These are phyloP conservation scores for Fusarium heterosporum DNA, from an alignment of 2,329 filamentous ascomycete species.

Conservation along the genomic window DNA sequence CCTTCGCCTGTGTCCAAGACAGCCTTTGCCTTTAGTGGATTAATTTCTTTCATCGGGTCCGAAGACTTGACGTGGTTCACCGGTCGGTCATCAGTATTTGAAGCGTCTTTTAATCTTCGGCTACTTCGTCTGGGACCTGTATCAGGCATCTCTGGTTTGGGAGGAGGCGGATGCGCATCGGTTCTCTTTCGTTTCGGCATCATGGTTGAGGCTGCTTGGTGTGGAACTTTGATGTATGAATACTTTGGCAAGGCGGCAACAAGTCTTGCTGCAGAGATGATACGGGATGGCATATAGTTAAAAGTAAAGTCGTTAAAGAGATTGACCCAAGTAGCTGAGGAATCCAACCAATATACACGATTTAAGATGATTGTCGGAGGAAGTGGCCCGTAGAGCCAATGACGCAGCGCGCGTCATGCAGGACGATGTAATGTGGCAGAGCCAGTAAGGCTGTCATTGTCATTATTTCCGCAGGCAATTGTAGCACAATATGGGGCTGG, in stretches of 20 bases:
- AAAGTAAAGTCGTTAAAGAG: not conserved
- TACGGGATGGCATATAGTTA: constrained; percentile 12
- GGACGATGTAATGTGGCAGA: constrained; percentile 18
- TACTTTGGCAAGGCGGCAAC: constrained; percentile 5
- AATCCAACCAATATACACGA: constrained; percentile 2
- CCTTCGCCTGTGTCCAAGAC: constrained; percentile 37
- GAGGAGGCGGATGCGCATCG: constrained; percentile 38
- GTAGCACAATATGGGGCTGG: constrained; percentile 10
- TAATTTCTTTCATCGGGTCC: not conserved
- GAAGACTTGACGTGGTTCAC: not conserved
- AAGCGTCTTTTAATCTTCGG: constrained; percentile 38
- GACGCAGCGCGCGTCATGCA: constrained; percentile 47
- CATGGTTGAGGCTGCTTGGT: constrained; percentile 47
- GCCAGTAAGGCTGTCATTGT: constrained; percentile 24
- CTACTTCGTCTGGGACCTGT: constrained; percentile 44
- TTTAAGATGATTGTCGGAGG: constrained; percentile 35
- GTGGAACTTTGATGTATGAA: constrained; percentile 6
- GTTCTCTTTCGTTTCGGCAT: constrained; percentile 55
- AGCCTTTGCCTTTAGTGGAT: not conserved
- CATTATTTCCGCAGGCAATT: constrained; percentile 26
- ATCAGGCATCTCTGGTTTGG: constrained; percentile 36
- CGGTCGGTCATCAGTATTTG: not conserved
- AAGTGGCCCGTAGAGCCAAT: constrained; percentile 40
- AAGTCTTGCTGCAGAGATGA: constrained; percentile 16
- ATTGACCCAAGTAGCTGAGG: not conserved